Evolutionary conservation across 2,329 filamentous ascomycete genomes (phyloP).

Genomic region (Alternaria triticina): DNA sequence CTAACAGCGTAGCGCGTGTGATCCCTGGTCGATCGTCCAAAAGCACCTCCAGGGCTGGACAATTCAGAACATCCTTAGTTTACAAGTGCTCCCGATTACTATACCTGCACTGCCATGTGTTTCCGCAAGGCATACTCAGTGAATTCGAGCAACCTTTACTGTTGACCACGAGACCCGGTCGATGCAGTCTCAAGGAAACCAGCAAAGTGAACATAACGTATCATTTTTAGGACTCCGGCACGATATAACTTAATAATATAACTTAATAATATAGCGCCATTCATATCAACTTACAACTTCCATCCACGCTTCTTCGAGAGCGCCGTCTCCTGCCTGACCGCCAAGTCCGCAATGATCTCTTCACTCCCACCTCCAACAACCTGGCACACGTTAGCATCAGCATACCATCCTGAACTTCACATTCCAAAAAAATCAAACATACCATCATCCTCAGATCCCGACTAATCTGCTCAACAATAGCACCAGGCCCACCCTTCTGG

Average conservation of each 20-base stretch:
- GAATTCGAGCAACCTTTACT: background rate
- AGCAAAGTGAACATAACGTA: background rate
- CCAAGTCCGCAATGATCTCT: conserved; percentile 61
- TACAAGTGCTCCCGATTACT: background rate
- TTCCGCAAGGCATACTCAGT: background rate
- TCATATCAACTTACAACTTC: conserved; percentile 46
- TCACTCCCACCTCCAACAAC: conserved; percentile 61
- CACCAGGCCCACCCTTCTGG: conserved; percentile 57
- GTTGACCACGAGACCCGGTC: background rate
- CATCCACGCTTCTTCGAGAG: conserved; percentile 52
- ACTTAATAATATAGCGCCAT: background rate
- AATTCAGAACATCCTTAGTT: background rate
- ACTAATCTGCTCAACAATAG: conserved; percentile 61
- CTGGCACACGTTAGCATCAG: conserved; percentile 1
- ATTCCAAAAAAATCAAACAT: conserved; percentile 47
- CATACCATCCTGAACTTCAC: background rate
- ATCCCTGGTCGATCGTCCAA: background rate
- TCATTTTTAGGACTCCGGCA: background rate
- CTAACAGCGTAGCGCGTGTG: background rate
- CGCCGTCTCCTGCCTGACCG: conserved; percentile 57
- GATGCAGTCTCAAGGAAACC: background rate
- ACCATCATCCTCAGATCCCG: conserved; percentile 60
- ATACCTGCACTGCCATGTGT: background rate
- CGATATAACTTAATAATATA: background rate
- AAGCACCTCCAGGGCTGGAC: background rate